These are phyloP conservation scores for Clausena lansium DNA, from an alignment of 345 rosid species.

Conservation along the genomic window DNA sequence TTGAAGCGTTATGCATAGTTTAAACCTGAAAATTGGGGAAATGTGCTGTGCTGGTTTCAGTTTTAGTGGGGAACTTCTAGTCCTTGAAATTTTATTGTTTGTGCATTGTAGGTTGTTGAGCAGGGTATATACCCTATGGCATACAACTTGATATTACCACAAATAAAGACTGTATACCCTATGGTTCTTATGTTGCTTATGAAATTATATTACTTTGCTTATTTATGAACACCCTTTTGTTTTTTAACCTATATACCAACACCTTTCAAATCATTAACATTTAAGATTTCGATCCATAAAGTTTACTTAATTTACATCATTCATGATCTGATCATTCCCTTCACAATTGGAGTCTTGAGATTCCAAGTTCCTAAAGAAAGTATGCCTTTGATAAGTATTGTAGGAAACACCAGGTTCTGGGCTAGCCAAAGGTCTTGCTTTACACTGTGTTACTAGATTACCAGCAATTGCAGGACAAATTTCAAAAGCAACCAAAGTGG, in stretches of 20 bases:
- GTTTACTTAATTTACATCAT: neutral
- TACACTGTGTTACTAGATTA: neutral
- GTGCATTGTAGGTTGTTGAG: neutral
- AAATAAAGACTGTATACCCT: neutral
- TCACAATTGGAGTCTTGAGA: neutral
- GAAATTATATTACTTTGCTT: neutral
- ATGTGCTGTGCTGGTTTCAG: neutral
- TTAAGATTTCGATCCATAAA: neutral
- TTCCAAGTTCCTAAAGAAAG: neutral
- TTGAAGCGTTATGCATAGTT: neutral
- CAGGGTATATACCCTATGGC: neutral
- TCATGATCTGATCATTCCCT: neutral
- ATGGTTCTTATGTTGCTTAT: neutral
- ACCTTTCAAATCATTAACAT: neutral
- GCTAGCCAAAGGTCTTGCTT: neutral
- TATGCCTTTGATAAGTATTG: neutral
- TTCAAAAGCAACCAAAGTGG: slow-evolving; percentile 1
- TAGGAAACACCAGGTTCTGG: neutral
- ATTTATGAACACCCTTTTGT: neutral
- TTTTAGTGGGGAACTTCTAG: neutral
- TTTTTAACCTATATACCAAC: neutral
- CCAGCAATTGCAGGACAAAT: neutral
- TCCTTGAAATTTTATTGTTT: neutral
- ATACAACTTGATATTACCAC: neutral
- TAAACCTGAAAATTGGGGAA: neutral